Evolutionary conservation across 148 eudicot genomes (phyloP).

Genomic region (Rhododendron vialii): DNA sequence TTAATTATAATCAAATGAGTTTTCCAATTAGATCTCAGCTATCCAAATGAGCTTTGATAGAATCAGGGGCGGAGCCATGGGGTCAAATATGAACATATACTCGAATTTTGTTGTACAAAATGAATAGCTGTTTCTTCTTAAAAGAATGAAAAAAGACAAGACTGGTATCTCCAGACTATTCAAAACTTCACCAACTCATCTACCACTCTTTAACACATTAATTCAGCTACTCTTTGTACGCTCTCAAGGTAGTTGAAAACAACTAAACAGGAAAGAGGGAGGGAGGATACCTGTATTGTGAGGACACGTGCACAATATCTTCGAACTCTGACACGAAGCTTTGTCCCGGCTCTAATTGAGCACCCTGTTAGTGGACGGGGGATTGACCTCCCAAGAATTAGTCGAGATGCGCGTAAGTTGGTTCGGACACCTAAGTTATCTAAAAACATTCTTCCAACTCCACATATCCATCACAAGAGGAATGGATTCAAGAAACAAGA

Average conservation of each 20-base stretch:
- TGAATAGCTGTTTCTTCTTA: not conserved
- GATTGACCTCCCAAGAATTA: not conserved
- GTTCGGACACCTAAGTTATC: not conserved
- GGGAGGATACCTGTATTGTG: not conserved
- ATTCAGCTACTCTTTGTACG: not conserved
- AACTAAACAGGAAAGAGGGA: not conserved
- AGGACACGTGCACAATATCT: not conserved
- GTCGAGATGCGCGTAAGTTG: not conserved
- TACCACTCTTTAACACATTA: not conserved
- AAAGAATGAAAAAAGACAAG: not conserved
- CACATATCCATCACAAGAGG: not conserved
- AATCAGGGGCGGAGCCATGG: too few relatives aligned
- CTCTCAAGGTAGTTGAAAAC: not conserved
- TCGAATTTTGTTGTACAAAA: too few relatives aligned
- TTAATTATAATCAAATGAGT: not conserved
- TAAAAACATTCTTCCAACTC: not conserved
- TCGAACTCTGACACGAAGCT: not conserved
- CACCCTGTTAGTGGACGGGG: not conserved
- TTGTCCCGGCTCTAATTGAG: not conserved
- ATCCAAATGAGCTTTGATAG: too few relatives aligned
- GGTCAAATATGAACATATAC: too few relatives aligned
- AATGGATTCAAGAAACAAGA: not conserved
- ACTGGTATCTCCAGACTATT: not conserved
- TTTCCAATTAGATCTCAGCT: too few relatives aligned
- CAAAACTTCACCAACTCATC: slow-evolving; percentile 3